These are phyloP conservation scores for Albizia julibrissin DNA, from an alignment of 306 rosid genomes.

Conservation along the genomic window DNA sequence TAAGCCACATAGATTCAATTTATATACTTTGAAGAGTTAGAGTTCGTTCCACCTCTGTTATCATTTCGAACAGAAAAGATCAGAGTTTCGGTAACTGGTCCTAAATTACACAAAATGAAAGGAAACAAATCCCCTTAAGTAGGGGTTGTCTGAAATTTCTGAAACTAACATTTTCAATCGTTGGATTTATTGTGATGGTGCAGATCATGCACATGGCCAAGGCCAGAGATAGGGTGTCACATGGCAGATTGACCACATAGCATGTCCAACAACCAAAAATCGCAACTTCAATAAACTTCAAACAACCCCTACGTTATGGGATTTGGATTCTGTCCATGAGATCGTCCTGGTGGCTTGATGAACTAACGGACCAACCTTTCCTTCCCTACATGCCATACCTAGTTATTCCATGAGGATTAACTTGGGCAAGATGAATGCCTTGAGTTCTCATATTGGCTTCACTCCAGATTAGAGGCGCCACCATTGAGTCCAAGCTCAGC, in stretches of 20 bases:
- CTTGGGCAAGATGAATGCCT: background rate
- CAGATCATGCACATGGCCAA: background rate
- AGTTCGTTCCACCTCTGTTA: background rate
- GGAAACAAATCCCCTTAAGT: background rate
- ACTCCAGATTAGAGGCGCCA: constrained; percentile 12
- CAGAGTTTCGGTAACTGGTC: background rate
- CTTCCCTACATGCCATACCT: constrained; percentile 6
- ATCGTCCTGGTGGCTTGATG: background rate
- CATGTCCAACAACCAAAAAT: background rate
- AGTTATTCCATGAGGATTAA: constrained; percentile 3
- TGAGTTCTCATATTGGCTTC: constrained; percentile 16
- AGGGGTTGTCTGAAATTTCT: background rate
- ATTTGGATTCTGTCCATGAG: background rate
- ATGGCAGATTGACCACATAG: background rate
- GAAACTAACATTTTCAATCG: background rate
- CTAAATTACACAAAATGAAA: background rate
- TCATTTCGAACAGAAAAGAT: background rate
- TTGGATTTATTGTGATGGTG: background rate
- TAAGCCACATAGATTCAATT: background rate
- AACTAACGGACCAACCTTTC: background rate
- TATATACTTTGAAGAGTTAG: background rate
- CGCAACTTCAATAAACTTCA: background rate
- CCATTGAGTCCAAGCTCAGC: background rate
- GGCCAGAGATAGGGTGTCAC: background rate
- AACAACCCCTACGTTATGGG: background rate